Percentiles rank a stretch among this genome's conserved stretches.
phyloP scores from a whole-genome alignment of 2,329 filamentous ascomycete genomes.

The Hawksworthiomyces lignivorus region DNA sequence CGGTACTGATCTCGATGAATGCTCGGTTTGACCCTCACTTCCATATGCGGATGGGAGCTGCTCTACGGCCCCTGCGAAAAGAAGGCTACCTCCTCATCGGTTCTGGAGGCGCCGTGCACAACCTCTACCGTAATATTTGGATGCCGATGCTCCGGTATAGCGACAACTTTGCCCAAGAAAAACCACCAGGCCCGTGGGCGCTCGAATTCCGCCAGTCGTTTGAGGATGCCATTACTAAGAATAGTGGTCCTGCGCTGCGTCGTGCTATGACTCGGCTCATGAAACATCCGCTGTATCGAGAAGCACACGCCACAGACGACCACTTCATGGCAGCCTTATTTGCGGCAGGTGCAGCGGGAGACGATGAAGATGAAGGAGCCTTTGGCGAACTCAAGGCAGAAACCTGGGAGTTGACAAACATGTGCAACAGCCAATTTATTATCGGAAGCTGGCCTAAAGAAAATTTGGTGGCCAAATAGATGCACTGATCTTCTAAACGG shows the following conservation, averaged over 20 bases:
- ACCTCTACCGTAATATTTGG: conserved; percentile 62
- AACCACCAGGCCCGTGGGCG: conserved; percentile 51
- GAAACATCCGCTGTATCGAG: conserved; percentile 59
- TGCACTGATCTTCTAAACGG: neutral
- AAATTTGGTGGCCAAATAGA: neutral
- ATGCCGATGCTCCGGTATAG: conserved; percentile 53
- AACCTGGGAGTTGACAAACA: conserved; percentile 60
- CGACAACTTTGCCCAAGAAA: conserved; percentile 55
- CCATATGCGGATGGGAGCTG: conserved; percentile 46
- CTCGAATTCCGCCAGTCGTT: conserved; percentile 60
- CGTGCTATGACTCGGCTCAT: conserved; percentile 53
- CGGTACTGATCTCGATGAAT: conserved; percentile 43
- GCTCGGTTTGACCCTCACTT: conserved; percentile 32
- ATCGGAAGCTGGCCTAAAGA: conserved; percentile 39
- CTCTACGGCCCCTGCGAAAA: conserved; percentile 47
- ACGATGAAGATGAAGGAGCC: conserved; percentile 35
- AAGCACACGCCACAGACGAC: conserved; percentile 63
- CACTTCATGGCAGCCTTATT: conserved; percentile 62
- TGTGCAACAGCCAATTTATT: conserved; percentile 55
- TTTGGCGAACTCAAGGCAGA: conserved; percentile 44
- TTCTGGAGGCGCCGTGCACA: conserved; percentile 58
- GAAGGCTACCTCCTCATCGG: conserved; percentile 48
- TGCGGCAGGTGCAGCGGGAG: conserved; percentile 49
- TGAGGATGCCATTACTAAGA: conserved; percentile 45
- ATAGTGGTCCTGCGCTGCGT: conserved; percentile 44